Base-by-base conservation (phyloP, 1,139 yeast genomes). In the Suhomyces maxii region DNA sequence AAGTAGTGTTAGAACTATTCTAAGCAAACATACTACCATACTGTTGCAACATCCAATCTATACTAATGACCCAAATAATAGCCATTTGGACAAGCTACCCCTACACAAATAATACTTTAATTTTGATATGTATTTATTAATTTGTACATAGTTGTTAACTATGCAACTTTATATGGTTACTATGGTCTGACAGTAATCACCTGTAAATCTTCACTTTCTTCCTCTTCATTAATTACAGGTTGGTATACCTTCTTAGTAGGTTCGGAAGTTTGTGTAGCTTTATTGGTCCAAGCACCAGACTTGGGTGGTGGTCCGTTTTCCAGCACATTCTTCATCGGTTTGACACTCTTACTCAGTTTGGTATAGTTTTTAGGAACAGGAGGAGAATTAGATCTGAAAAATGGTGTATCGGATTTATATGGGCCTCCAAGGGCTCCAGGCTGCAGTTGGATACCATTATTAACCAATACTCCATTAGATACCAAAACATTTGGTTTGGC, bases 371-470 rank as follows among this genome's bases (percentile, higher is more conserved):
- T 59, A 11, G 68, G 61, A 8, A 69, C 58, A 6, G 77, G 76
- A 2, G 77, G 75, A 1, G 75, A 69, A 39, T 64, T 64, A 2
- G 75, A 59, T 38, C 76, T 49, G 31, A 54, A 40, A 23, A 44
- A 44, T 6, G 57, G 52, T n/a, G 41, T 39, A 18, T 43, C 47
- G 9, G 50, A 44, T 32, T 44, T 44, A 25, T 44, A 44, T n/a
- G 47, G 47, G 2, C 44, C 50, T 6, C 42, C 41, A 25, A 31
- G 39, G 8, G 44, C 31, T 18, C 23, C 23, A 18, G 23, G 31
- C 31, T 6, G 32, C n/a, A 12, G 3, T 12, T 28, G 31, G 31
- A 7, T 11, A 28, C 31, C 31, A 28, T 28, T 12, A 3, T 40
- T 2, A n/a, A 40, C 23, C 23, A 18, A 18, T 18, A 18, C 23